These are phyloP conservation scores for Cercophora newfieldiana DNA, from an alignment of 495 filamentous ascomycete species.

Conservation along the genomic window DNA sequence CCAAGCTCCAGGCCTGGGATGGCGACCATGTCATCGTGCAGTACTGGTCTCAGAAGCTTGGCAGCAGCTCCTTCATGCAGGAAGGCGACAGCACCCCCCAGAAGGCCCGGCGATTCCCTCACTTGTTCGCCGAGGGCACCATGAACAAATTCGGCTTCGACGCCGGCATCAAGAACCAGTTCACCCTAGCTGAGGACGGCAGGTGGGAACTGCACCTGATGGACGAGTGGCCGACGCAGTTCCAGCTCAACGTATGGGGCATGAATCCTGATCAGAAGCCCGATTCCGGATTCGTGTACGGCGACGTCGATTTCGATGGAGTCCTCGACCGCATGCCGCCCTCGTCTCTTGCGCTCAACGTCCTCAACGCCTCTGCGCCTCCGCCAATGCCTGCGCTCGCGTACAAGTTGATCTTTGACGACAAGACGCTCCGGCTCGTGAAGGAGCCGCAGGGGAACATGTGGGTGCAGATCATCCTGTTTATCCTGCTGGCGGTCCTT, in stretches of 20 bases:
- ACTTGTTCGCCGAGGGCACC: constrained; percentile 63
- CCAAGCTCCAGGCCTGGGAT: constrained; percentile 60
- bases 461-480: constrained; percentile 58
- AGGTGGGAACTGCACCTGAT: constrained; percentile 62
- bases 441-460: constrained; percentile 58
- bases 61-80: constrained; percentile 63
- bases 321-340: constrained; percentile 64
- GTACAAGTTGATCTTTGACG: constrained; percentile 61
- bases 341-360: constrained; percentile 49
- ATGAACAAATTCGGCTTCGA: constrained; percentile 71
- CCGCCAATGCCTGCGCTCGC: constrained; percentile 54
- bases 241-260: constrained; percentile 62
- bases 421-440: constrained; percentile 46
- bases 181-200: constrained; percentile 46
- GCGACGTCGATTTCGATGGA: constrained; percentile 60
- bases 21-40: constrained; percentile 67
- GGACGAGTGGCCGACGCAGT: constrained; percentile 61
- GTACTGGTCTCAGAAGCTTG: constrained; percentile 63
- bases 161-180: constrained; percentile 57
- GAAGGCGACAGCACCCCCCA: constrained; percentile 54
- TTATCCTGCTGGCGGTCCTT: constrained; percentile 48
- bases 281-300: constrained; percentile 58
- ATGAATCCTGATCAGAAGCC: constrained; percentile 57
- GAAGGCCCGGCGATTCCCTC: constrained; percentile 58
- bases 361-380: constrained; percentile 60